A percentile compares a stretch with the other conserved stretches of the same genome.
phyloP scores from a whole-genome alignment of 306 rosid species.

The Vachellia pachyceras region DNA sequence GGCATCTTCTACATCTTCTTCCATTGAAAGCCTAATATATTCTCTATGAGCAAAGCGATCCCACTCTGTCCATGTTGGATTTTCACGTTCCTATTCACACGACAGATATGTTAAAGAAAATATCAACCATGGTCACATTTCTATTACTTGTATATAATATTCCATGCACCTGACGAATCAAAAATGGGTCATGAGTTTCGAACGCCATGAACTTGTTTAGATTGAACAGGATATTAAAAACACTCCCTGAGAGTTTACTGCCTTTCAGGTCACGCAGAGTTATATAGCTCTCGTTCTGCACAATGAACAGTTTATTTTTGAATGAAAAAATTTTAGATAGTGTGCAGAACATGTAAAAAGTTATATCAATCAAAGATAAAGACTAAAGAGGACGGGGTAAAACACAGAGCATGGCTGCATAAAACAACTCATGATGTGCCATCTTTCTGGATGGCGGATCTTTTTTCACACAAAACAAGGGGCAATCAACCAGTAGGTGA shows the following conservation, averaged over 20 bases:
- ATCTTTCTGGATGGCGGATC: not conserved
- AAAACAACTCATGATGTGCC: constrained; percentile 7
- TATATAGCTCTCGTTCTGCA: constrained; percentile 83
- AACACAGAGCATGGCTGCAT: constrained; percentile 14
- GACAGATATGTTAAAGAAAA: constrained; percentile 37
- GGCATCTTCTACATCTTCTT: constrained; percentile 99
- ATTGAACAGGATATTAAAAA: constrained; percentile 93
- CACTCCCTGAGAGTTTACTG: constrained; percentile 93
- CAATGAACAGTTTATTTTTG: constrained; percentile 31
- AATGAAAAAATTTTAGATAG: not conserved
- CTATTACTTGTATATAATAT: constrained; percentile 24
- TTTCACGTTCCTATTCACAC: constrained; percentile 91
- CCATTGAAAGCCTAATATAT: constrained; percentile 99
- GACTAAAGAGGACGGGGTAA: not conserved
- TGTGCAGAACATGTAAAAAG: constrained; percentile 14
- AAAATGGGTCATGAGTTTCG: constrained; percentile 97
- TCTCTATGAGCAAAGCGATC: constrained; percentile 99
- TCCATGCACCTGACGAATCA: constrained; percentile 91
- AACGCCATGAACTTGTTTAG: constrained; percentile 99
- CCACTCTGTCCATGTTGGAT: constrained; percentile 99
- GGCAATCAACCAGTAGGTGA: constrained; percentile 33
- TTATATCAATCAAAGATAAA: constrained; percentile 28
- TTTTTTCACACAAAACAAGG: constrained; percentile 24
- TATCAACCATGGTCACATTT: constrained; percentile 24
- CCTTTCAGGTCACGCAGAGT: constrained; percentile 88